Conservation (phyloP, 345 rosid species). For the Mallotus nudiflorus region DNA sequence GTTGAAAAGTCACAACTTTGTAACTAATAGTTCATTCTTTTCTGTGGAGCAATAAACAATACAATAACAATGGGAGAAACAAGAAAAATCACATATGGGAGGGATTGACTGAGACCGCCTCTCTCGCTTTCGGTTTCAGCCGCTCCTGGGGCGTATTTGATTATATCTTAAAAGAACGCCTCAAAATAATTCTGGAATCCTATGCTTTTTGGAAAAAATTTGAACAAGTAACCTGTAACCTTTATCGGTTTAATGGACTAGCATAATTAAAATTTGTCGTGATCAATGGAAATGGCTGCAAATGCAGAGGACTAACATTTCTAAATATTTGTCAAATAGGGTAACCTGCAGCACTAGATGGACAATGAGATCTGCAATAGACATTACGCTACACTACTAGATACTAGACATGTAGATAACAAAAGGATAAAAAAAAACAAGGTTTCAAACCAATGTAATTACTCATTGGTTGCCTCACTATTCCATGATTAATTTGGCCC, state of each 20-base stretch:
- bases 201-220: conserved; percentile 34
- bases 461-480: too few species aligned
- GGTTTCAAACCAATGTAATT: too few species aligned
- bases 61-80: conserved; percentile 67
- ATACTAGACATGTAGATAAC: too few species aligned
- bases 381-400: too few species aligned
- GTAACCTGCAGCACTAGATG: too few species aligned
- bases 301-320: too few species aligned
- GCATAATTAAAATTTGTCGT: too few species aligned
- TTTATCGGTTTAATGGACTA: conserved; percentile 91
- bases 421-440: too few species aligned
- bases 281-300: too few species aligned
- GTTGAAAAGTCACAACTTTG: too few species aligned
- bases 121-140: conserved; percentile 38
- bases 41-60: conserved; percentile 52
- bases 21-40: conserved; percentile 37
- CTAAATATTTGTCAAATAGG: too few species aligned
- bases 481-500: conserved; percentile 30
- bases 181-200: conserved; percentile 76
- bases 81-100: conserved; percentile 66
- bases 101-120: conserved; percentile 49
- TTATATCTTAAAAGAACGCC: conserved; percentile 59
- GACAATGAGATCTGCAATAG: too few species aligned
- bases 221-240: conserved; percentile 54
- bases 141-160: conserved; percentile 30